A percentile compares a stretch with the other conserved stretches of the same genome.
Conservation (phyloP, 768 basidiomycete genomes). For the Scleroderma bovista region DNA sequence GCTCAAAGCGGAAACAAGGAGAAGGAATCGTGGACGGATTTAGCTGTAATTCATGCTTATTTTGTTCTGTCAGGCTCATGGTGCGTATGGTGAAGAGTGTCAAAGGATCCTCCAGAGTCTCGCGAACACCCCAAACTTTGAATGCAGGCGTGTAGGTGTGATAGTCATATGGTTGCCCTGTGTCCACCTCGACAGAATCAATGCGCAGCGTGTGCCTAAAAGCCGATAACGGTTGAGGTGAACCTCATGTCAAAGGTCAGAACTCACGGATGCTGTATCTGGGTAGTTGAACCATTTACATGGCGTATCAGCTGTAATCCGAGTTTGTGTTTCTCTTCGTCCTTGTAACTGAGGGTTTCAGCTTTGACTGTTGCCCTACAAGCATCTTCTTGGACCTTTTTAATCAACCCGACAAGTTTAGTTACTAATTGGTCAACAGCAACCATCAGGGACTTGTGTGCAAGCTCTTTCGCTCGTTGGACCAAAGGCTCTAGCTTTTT, state of each 20-base stretch:
- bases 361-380: neutral
- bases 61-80: constrained; percentile 4
- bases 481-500: neutral
- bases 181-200: neutral
- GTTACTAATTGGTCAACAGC: constrained; percentile 1
- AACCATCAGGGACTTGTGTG: neutral
- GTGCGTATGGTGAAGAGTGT: constrained; percentile 4
- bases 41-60: constrained; percentile 5
- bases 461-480: neutral
- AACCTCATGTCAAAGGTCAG: neutral
- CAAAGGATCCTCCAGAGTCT: neutral
- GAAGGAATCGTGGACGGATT: constrained; percentile 4
- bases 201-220: constrained; percentile 5
- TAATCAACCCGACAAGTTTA: constrained; percentile 5
- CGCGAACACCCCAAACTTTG: neutral
- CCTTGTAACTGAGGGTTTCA: neutral
- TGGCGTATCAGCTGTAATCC: constrained; percentile 14
- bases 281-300: constrained; percentile 13
- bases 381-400: constrained; percentile 6
- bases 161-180: neutral
- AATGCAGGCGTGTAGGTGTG: neutral
- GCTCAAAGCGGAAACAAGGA: neutral
- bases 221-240: neutral
- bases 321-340: constrained; percentile 4
- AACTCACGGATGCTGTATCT: constrained; percentile 4